Percentiles rank a stretch among this genome's conserved stretches.
phyloP scores from a whole-genome alignment of 106 monocot genomes.

The Platanthera zijinensis region DNA sequence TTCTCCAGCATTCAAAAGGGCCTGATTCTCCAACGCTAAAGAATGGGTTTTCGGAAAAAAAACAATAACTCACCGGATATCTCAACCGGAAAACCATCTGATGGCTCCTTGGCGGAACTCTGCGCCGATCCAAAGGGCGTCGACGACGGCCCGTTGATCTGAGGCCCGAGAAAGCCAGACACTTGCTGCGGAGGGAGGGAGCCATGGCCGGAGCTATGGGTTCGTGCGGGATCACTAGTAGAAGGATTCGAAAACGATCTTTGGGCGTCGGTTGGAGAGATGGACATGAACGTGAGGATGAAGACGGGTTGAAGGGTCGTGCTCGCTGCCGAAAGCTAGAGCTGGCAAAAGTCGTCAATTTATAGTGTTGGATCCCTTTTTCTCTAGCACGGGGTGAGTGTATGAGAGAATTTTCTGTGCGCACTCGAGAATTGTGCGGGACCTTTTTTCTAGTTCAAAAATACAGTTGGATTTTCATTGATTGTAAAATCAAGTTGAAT shows the following conservation, averaged over 20 bases:
- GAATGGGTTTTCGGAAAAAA: neutral
- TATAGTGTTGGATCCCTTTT: too few species aligned
- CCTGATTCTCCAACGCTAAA: neutral
- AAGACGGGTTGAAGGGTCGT: neutral
- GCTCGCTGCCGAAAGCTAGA: neutral
- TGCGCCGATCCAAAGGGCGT: neutral
- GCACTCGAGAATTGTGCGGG: too few species aligned
- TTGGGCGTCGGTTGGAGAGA: conserved; percentile 53
- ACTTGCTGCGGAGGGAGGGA: neutral
- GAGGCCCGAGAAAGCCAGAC: neutral
- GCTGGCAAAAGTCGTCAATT: neutral
- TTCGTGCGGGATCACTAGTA: conserved; percentile 9
- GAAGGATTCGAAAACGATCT: conserved; percentile 21
- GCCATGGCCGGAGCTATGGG: conserved; percentile 43
- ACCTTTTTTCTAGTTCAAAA: too few species aligned
- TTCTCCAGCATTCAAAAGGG: neutral
- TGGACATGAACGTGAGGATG: conserved; percentile 68
- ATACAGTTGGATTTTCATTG: too few species aligned
- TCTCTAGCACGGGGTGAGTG: too few species aligned
- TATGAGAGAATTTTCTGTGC: too few species aligned
- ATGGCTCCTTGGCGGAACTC: neutral
- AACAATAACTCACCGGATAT: conserved; percentile 9
- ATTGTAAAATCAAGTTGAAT: too few species aligned
- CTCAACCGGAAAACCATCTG: neutral
- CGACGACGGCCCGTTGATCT: conserved; percentile 1